A percentile compares a stretch with the other conserved stretches of the same genome.
Conservation (phyloP, 2,329 filamentous ascomycete genomes). For the Tolypocladium sp. region DNA sequence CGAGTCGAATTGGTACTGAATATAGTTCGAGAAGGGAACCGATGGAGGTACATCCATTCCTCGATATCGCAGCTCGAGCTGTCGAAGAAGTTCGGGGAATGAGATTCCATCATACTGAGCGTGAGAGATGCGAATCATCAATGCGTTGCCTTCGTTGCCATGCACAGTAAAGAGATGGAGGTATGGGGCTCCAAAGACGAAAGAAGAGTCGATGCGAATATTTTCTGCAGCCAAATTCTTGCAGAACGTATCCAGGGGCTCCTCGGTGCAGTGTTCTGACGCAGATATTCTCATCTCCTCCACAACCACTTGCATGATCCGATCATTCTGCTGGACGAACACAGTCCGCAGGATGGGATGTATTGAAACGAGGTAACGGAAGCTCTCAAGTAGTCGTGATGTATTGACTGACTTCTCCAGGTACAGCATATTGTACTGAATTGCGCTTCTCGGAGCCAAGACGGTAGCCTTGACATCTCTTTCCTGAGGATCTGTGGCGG, state of each 20-base stretch:
- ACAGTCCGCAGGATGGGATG: conserved; percentile 16
- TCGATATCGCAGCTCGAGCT: conserved; percentile 29
- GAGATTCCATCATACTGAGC: conserved; percentile 41
- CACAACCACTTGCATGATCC: conserved; percentile 12
- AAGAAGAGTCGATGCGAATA: neutral
- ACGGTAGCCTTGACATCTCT: conserved; percentile 13
- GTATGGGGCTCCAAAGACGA: neutral
- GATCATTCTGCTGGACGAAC: conserved; percentile 9
- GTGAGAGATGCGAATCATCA: conserved; percentile 27
- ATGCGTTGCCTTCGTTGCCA: neutral
- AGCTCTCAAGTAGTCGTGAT: conserved; percentile 8
- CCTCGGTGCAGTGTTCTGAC: conserved; percentile 4
- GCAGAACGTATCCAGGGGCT: conserved; percentile 6
- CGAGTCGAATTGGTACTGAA: conserved; percentile 2
- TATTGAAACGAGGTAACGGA: conserved; percentile 11
- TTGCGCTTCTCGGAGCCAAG: conserved; percentile 10
- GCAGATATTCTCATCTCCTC: conserved; percentile 8
- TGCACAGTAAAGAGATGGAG: neutral
- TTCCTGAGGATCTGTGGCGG: conserved; percentile 11
- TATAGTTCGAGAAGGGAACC: conserved; percentile 10
- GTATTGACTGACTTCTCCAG: conserved; percentile 13
- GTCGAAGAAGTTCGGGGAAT: conserved; percentile 30
- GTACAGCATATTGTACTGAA: conserved; percentile 19
- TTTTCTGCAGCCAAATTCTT: conserved; percentile 1
- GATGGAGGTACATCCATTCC: conserved; percentile 12